These are phyloP conservation scores for Pichia cephalocereana DNA, from an alignment of 805 yeast genomes.

Conservation along the genomic window DNA sequence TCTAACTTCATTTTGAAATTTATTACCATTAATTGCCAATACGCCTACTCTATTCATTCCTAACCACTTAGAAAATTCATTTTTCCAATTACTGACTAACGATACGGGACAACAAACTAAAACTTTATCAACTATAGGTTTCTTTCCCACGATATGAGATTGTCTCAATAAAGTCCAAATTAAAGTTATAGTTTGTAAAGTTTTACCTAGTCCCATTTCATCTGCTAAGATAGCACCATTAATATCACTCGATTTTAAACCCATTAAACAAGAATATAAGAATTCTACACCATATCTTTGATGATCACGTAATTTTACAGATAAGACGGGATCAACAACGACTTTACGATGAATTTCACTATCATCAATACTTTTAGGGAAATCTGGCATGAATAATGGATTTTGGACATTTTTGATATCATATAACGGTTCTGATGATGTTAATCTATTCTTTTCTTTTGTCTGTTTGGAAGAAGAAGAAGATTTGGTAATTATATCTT, in stretches of 20 bases:
- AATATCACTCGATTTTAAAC: conserved; percentile 40
- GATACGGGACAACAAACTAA: conserved; percentile 90
- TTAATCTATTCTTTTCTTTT: not conserved
- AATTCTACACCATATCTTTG: conserved; percentile 80
- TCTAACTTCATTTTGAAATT: conserved; percentile 44
- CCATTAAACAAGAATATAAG: conserved; percentile 76
- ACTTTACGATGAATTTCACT: conserved; percentile 29
- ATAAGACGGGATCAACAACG: conserved; percentile 50
- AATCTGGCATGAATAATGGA: conserved; percentile 35
- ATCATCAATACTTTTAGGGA: conserved; percentile 7
- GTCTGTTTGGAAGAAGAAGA: not conserved
- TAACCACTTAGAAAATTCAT: conserved; percentile 87
- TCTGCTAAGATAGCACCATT: conserved; percentile 85
- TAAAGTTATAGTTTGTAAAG: conserved; percentile 74
- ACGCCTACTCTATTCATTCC: conserved; percentile 57
- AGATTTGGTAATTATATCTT: too few species aligned
- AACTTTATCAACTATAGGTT: conserved; percentile 40
- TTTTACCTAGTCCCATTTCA: conserved; percentile 95
- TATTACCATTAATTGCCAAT: conserved; percentile 44
- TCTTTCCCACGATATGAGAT: conserved; percentile 35
- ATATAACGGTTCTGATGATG: conserved; percentile 27
- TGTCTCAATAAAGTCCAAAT: conserved; percentile 78
- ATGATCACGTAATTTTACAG: conserved; percentile 60
- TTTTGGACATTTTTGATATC: conserved; percentile 25
- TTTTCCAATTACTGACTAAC: conserved; percentile 76